phyloP scores from a whole-genome alignment of 306 rosid genomes.

The barrel medic (Medicago truncatula) region MtrunA17r5.0-ANR NC_053049.1:41221001-41221500 shows the following conservation, averaged over 20 bases:
- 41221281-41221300: not conserved
- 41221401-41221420: slow-evolving; percentile 37
- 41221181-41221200: not conserved
- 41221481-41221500: slow-evolving; percentile 32
- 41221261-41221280: not conserved
- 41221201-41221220: not conserved
- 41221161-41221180: not conserved
- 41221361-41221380: slow-evolving; percentile 21
- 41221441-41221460: slow-evolving; percentile 19
- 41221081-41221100: not conserved
- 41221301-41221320: not conserved
- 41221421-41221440: slow-evolving; percentile 12
- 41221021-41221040: not conserved
- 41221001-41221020: not conserved
- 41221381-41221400: slow-evolving; percentile 37
- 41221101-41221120: not conserved
- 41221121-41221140: not conserved
- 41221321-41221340: not conserved
- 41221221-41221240: not conserved
- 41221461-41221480: not conserved
- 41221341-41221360: not conserved
- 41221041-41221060: too few relatives aligned
- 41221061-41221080: not conserved
- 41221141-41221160: not conserved
- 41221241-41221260: not conserved